Evolutionary conservation across 352 stramenopile species (phyloP).

Genomic region (Phytopythium kandeliae): DNA sequence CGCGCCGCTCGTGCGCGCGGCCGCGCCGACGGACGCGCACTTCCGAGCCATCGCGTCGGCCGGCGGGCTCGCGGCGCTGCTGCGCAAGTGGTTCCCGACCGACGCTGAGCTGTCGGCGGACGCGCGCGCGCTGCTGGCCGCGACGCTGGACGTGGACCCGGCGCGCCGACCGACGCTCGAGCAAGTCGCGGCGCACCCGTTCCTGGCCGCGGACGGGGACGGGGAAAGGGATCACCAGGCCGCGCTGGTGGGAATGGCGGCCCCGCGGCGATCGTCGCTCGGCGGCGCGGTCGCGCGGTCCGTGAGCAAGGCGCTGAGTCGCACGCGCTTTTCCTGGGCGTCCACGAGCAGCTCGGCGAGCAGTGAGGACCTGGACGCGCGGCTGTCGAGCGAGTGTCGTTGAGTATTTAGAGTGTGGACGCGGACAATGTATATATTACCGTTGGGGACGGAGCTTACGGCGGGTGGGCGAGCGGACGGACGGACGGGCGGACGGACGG

Average conservation of each 20-base stretch:
- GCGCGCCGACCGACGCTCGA: slow-evolving; percentile 28
- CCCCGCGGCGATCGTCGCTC: neutral
- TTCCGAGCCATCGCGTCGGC: slow-evolving; percentile 31
- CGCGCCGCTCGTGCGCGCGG: slow-evolving; percentile 37
- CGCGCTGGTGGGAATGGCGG: no score
- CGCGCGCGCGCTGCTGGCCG: slow-evolving; percentile 21
- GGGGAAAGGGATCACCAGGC: no score
- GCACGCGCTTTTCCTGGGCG: slow-evolving; percentile 6
- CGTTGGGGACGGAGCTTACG: neutral
- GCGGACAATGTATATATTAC: neutral
- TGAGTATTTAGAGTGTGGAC: neutral
- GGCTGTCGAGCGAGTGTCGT: neutral
- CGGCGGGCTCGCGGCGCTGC: slow-evolving; percentile 33
- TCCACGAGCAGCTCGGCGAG: slow-evolving; percentile 4
- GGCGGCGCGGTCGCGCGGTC: slow-evolving; percentile 1
- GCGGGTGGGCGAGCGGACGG: no score
- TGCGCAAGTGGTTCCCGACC: slow-evolving; percentile 36
- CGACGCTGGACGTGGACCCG: slow-evolving; percentile 25
- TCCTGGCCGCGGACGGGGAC: slow-evolving; percentile 10
- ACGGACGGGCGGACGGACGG: no score
- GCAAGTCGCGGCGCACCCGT: slow-evolving; percentile 29
- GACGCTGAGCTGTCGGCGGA: slow-evolving; percentile 13
- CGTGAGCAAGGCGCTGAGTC: slow-evolving; percentile 1
- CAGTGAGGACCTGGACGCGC: slow-evolving; percentile 4
- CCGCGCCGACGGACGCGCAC: slow-evolving; percentile 21